Percentiles rank a stretch among this genome's conserved stretches.
These are phyloP conservation scores for Thalassiosira hispida DNA, from an alignment of 352 stramenopile species.

Conservation along the genomic window DNA sequence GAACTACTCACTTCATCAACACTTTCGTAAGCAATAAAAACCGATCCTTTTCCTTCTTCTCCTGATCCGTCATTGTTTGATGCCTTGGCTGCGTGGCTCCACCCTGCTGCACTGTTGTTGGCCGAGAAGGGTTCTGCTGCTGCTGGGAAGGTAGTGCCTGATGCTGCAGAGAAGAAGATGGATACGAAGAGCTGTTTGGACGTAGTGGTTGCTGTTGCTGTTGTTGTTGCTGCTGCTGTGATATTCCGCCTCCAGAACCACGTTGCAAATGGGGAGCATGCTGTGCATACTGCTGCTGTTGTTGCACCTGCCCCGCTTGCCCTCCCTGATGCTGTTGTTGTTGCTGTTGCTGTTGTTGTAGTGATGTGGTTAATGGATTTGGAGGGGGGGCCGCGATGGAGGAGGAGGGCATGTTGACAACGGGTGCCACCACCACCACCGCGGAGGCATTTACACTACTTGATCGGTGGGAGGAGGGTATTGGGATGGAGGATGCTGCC, in stretches of 20 bases:
- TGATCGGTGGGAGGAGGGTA: not conserved
- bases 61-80: conserved; percentile 36
- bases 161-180: not conserved
- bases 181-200: not conserved
- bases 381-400: conserved; percentile 16
- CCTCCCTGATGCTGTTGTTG: conserved; percentile 27
- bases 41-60: conserved; percentile 75
- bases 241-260: not conserved
- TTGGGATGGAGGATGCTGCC: not conserved
- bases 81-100: not conserved
- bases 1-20: conserved; percentile 77
- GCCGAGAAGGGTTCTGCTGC: not conserved
- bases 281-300: not conserved
- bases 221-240: not conserved
- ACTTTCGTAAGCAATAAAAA: conserved; percentile 82
- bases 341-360: conserved; percentile 11
- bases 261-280: conserved; percentile 11
- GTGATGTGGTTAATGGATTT: conserved; percentile 8
- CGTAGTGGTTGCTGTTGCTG: conserved; percentile 2
- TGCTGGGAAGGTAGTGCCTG: conserved; percentile 18
- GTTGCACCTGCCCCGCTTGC: conserved; percentile 14
- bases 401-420: not conserved
- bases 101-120: not conserved
- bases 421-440: conserved; percentile 17
- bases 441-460: conserved; percentile 37